Conservation (phyloP, 768 basidiomycete genomes). For the Psilocybe subaeruginosa region DNA sequence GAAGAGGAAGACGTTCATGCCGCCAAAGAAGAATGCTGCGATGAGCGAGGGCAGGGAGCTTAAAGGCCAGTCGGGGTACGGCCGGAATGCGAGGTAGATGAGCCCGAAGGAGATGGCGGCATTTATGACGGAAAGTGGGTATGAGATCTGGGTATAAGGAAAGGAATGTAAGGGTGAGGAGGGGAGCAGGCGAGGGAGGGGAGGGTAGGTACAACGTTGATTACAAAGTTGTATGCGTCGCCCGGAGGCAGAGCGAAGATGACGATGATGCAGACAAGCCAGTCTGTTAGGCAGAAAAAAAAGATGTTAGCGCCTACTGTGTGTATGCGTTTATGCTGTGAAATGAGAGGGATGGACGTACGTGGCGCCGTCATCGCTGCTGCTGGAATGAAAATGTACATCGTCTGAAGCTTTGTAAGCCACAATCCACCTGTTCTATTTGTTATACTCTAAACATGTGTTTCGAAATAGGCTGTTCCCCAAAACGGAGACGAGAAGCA, state of each 20-base stretch:
- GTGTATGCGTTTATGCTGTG: neutral
- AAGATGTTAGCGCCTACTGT: neutral
- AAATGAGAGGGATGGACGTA: constrained; percentile 26
- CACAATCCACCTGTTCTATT: neutral
- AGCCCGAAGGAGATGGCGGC: constrained; percentile 54
- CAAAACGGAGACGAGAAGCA: constrained; percentile 73
- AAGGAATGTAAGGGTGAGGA: neutral
- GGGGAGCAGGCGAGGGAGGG: neutral
- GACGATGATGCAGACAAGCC: constrained; percentile 37
- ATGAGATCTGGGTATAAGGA: constrained; percentile 33
- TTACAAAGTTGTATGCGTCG: constrained; percentile 67
- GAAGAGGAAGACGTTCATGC: constrained; percentile 61
- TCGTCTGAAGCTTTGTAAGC: constrained; percentile 42
- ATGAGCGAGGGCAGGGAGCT: constrained; percentile 19
- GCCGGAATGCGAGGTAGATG: constrained; percentile 36
- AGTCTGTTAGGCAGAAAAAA: constrained; percentile 25
- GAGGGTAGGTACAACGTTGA: constrained; percentile 48
- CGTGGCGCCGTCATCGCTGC: constrained; percentile 39
- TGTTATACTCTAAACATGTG: neutral
- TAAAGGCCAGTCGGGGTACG: constrained; percentile 12
- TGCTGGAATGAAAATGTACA: constrained; percentile 43
- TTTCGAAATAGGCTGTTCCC: constrained; percentile 49
- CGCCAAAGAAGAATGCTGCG: constrained; percentile 50
- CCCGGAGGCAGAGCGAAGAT: constrained; percentile 54
- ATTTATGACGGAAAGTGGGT: constrained; percentile 54